Evolutionary conservation across 2,329 filamentous ascomycete species (phyloP).

Genomic region (Diaporthe sp.): DNA sequence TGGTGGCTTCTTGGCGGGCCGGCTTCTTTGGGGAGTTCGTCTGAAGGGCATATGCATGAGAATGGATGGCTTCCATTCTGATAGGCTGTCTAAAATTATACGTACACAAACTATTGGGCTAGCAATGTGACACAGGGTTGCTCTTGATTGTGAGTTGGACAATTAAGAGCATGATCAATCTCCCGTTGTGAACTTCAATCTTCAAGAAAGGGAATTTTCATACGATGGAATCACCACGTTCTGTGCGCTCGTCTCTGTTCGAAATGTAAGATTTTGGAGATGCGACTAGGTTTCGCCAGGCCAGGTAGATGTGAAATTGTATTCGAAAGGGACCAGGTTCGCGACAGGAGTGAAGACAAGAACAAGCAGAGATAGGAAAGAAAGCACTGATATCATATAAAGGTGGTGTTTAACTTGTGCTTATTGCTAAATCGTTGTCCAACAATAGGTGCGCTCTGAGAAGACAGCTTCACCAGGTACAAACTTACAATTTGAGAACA

Average conservation of each 20-base stretch:
- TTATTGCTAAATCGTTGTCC: too few relatives aligned
- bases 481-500: too few relatives aligned
- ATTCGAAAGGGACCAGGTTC: background rate
- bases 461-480: too few relatives aligned
- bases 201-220: background rate
- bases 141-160: background rate
- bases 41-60: background rate
- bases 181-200: background rate
- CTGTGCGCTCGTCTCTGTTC: too few relatives aligned
- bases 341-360: too few relatives aligned
- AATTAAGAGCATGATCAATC: background rate
- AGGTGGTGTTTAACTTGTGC: too few relatives aligned
- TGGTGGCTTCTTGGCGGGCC: background rate
- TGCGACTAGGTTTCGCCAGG: background rate
- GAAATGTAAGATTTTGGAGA: too few relatives aligned
- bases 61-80: background rate
- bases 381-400: too few relatives aligned
- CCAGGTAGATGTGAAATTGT: background rate
- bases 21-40: background rate
- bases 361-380: too few relatives aligned
- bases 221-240: background rate
- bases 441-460: too few relatives aligned
- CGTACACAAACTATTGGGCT: background rate
- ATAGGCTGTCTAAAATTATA: background rate
- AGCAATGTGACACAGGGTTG: background rate